Evolutionary conservation across 2,329 filamentous ascomycete species (phyloP).

Genomic region (Beauveria rudraprayagi): DNA sequence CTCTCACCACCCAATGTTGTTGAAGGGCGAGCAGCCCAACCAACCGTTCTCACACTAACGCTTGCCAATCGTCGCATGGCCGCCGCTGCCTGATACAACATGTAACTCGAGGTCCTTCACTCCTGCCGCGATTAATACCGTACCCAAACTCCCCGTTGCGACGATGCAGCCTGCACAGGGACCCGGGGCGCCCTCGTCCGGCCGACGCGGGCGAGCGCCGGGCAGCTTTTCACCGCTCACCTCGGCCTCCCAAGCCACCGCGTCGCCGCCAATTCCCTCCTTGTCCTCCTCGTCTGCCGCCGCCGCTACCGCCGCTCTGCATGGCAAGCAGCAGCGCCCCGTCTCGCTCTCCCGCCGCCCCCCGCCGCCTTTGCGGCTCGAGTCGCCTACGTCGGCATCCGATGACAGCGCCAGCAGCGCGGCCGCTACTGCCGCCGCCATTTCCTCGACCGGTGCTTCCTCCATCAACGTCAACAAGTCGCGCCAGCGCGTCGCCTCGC

Average conservation of each 20-base stretch:
- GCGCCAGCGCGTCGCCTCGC: conserved; percentile 29
- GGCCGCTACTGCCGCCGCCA: conserved; percentile 18
- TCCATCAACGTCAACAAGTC: conserved; percentile 39
- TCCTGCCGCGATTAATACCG: not conserved
- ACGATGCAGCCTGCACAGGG: conserved; percentile 39
- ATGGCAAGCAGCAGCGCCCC: conserved; percentile 16
- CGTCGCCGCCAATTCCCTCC: conserved; percentile 12
- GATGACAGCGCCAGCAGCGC: conserved; percentile 11
- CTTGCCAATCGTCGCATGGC: not conserved
- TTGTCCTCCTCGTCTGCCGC: conserved; percentile 17
- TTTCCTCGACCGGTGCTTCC: conserved; percentile 17
- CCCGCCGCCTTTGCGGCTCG: conserved; percentile 25
- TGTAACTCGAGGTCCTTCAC: not conserved
- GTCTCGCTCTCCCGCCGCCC: conserved; percentile 21
- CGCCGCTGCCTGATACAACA: not conserved
- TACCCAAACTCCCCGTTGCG: conserved; percentile 19
- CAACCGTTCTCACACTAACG: not conserved
- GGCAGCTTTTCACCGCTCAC: conserved; percentile 49
- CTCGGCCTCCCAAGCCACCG: conserved; percentile 20
- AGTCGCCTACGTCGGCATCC: conserved; percentile 17
- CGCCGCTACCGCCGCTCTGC: conserved; percentile 15
- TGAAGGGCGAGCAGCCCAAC: not conserved
- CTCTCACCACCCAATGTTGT: not conserved
- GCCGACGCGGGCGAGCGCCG: conserved; percentile 36
- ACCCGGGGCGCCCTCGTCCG: conserved; percentile 24